A percentile compares a stretch with the other conserved stretches of the same genome.
These are phyloP conservation scores for Sphaerobolus stellatus DNA, from an alignment of 1,284 basidiomycete species.

Conservation along the genomic window DNA sequence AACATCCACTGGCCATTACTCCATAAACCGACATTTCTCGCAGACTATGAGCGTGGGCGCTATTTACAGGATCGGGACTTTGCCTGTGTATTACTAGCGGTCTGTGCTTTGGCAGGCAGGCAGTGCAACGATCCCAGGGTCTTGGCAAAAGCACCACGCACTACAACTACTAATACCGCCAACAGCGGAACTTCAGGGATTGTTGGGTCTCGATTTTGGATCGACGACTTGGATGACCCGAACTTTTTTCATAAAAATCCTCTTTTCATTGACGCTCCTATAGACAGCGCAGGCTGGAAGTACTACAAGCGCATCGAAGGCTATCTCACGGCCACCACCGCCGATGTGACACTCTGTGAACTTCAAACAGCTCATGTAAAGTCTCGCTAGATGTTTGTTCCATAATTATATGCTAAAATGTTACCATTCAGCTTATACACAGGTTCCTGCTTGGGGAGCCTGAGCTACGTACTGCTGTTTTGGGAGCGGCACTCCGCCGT, in stretches of 20 bases:
- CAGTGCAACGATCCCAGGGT: conserved; percentile 6
- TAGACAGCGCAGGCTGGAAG: conserved; percentile 11
- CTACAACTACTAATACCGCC: neutral
- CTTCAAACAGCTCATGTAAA: conserved; percentile 13
- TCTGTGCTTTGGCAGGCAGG: conserved; percentile 12
- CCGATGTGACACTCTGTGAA: neutral
- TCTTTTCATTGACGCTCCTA: neutral
- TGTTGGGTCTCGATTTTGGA: neutral
- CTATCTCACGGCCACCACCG: neutral
- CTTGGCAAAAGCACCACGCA: conserved; percentile 5
- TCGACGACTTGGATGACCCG: conserved; percentile 5
- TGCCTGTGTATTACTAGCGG: conserved; percentile 7
- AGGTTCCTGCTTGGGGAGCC: conserved; percentile 11
- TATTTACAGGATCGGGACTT: conserved; percentile 2
- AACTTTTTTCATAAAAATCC: neutral
- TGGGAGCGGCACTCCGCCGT: conserved; percentile 7
- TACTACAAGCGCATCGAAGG: conserved; percentile 9
- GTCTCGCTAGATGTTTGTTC: neutral
- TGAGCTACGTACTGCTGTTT: neutral
- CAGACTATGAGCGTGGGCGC: conserved; percentile 3
- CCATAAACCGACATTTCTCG: conserved; percentile 11
- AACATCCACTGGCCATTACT: conserved; percentile 11
- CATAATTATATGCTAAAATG: neutral
- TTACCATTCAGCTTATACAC: conserved; percentile 5
- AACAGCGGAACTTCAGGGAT: neutral